These are phyloP conservation scores for Aspergillus sp. DNA, from an alignment of 2,329 filamentous ascomycete genomes.

Conservation along the genomic window DNA sequence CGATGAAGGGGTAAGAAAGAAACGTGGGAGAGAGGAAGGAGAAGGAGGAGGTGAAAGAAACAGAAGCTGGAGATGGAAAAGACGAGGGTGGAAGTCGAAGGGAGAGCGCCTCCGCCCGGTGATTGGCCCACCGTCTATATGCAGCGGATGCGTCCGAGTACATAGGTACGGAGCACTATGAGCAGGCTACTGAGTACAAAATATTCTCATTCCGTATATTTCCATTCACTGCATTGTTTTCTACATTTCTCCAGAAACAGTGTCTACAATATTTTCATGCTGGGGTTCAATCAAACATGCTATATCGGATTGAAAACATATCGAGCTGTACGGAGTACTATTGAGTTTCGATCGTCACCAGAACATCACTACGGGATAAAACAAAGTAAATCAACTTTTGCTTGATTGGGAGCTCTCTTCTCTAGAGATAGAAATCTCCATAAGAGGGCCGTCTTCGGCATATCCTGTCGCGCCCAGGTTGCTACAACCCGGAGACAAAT, in stretches of 20 bases:
- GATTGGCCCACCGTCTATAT: background rate
- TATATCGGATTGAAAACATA: no score
- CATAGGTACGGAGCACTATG: no score
- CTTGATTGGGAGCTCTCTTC: constrained; percentile 27
- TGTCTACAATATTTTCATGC: no score
- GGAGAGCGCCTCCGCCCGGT: background rate
- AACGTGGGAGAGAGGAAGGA: background rate
- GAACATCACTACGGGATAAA: no score
- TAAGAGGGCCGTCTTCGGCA: constrained; percentile 23
- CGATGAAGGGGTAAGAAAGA: background rate
- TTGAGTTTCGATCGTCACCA: no score
- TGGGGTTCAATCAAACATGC: background rate
- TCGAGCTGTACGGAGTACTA: no score
- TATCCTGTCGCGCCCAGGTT: constrained; percentile 19
- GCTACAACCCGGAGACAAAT: constrained; percentile 24
- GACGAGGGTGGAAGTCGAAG: constrained; percentile 5
- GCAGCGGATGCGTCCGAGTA: no score
- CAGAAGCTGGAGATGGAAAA: constrained; percentile 6
- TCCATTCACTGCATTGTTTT: no score
- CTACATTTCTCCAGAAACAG: no score
- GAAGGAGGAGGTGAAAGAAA: background rate
- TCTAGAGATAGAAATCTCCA: constrained; percentile 25
- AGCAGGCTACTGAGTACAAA: no score
- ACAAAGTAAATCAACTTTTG: constrained; percentile 16
- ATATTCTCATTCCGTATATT: no score